Evolutionary conservation across 495 filamentous ascomycete genomes (phyloP).

Genomic region (Talaromyces adpressus): DNA sequence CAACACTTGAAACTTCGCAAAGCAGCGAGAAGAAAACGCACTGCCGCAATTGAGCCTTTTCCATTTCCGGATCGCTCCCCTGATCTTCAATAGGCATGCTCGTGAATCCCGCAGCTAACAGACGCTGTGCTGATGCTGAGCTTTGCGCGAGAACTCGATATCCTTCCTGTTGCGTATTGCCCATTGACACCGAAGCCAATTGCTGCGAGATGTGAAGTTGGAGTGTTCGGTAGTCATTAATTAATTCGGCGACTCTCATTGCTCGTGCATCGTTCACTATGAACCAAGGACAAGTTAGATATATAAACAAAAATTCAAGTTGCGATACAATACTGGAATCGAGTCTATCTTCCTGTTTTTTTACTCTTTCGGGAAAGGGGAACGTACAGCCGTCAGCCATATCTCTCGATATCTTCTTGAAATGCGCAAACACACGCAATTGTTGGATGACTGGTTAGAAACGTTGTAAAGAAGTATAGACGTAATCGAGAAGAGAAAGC

Average conservation of each 20-base stretch:
- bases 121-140: slow-evolving; percentile 63
- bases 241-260: slow-evolving; percentile 73
- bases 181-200: slow-evolving; percentile 44
- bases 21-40: not conserved
- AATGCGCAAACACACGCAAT: slow-evolving; percentile 1
- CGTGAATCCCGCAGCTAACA: slow-evolving; percentile 64
- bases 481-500: slow-evolving; percentile 10
- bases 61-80: slow-evolving; percentile 57
- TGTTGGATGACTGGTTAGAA: slow-evolving; percentile 2
- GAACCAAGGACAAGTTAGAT: slow-evolving; percentile 2
- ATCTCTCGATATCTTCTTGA: not conserved
- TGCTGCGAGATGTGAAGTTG: slow-evolving; percentile 73
- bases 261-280: slow-evolving; percentile 81
- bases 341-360: not conserved
- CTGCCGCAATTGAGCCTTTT: slow-evolving; percentile 62
- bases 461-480: slow-evolving; percentile 3
- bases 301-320: not conserved
- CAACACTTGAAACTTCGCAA: not conserved
- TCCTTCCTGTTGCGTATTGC: slow-evolving; percentile 74
- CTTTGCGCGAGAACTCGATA: slow-evolving; percentile 71
- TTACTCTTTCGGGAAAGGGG: not conserved
- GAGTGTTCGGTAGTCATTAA: slow-evolving; percentile 77
- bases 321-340: not conserved
- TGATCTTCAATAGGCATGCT: slow-evolving; percentile 41
- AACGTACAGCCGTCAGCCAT: slow-evolving; percentile 61